phyloP scores from a whole-genome alignment of 108 stramenopile genomes.

The Craspedostauros australis region DNA sequence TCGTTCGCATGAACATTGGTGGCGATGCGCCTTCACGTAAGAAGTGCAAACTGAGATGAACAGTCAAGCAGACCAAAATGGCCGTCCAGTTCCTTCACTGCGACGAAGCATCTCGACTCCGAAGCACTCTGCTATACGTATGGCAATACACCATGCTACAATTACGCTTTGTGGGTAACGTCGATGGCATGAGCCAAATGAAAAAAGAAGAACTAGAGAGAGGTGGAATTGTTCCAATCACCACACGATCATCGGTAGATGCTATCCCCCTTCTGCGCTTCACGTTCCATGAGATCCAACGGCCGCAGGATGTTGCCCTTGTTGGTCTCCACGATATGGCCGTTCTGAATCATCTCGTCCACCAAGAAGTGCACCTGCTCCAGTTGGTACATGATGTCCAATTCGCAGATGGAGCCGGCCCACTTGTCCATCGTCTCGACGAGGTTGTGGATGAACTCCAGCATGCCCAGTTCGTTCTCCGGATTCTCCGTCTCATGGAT shows the following conservation, averaged over 20 bases:
- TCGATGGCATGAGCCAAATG: too few relatives aligned
- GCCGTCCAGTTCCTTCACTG: too few relatives aligned
- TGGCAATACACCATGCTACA: too few relatives aligned
- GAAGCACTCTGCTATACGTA: too few relatives aligned
- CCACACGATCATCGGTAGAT: constrained; percentile 91
- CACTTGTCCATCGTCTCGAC: constrained; percentile 91
- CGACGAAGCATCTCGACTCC: too few relatives aligned
- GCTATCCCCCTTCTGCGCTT: constrained; percentile 75
- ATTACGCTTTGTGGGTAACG: too few relatives aligned
- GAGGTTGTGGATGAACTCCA: constrained; percentile 93
- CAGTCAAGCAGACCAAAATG: neutral
- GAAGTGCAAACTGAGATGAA: too few relatives aligned
- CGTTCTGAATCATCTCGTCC: constrained; percentile 96
- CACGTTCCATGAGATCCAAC: constrained; percentile 86
- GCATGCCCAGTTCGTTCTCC: constrained; percentile 91
- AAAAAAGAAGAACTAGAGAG: too few relatives aligned
- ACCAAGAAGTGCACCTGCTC: constrained; percentile 94
- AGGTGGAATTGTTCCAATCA: too few relatives aligned
- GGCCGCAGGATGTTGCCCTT: constrained; percentile 82
- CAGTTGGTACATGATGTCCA: constrained; percentile 97
- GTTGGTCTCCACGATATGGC: constrained; percentile 88
- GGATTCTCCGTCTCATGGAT: constrained; percentile 66
- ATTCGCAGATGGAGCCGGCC: constrained; percentile 78
- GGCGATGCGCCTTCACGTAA: neutral
- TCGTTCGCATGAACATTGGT: neutral